phyloP scores from a whole-genome alignment of 164 flowering plant genomes.

The Houttuynia cordata region DNA sequence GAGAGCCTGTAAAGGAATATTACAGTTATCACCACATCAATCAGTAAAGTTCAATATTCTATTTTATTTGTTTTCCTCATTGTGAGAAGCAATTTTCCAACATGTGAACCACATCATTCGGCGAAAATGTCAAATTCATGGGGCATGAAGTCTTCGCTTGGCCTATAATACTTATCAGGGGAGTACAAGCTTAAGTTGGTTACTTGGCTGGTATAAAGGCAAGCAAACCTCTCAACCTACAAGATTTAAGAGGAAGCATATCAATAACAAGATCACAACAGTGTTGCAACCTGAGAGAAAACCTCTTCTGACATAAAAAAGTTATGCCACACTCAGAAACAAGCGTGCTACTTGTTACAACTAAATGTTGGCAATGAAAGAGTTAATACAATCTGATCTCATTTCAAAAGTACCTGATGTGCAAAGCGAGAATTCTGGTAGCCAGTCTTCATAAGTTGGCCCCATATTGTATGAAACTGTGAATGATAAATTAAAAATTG shows the following conservation, averaged over 20 bases:
- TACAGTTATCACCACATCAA: too few species aligned
- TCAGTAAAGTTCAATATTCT: too few species aligned
- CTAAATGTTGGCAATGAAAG: too few species aligned
- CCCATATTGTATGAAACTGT: conserved; percentile 95
- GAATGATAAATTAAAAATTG: neutral
- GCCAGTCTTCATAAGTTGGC: conserved; percentile 98
- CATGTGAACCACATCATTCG: neutral
- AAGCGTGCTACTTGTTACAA: too few species aligned
- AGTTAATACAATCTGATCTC: neutral
- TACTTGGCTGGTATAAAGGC: conserved; percentile 89
- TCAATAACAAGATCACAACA: neutral
- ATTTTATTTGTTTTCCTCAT: too few species aligned
- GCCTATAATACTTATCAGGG: conserved; percentile 87
- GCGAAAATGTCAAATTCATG: conserved; percentile 70
- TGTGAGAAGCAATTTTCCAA: too few species aligned
- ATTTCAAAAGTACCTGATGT: conserved; percentile 52
- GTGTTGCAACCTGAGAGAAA: too few species aligned
- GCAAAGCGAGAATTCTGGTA: conserved; percentile 97
- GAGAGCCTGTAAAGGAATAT: too few species aligned
- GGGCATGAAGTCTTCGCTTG: conserved; percentile 93
- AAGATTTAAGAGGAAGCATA: conserved; percentile 1
- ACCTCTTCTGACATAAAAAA: too few species aligned
- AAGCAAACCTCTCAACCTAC: conserved; percentile 97
- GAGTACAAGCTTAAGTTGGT: conserved; percentile 75
- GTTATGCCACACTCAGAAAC: too few species aligned